Evolutionary conservation across 257 asterid genomes (phyloP), one percentile per base, ranked within the genome.

Genomic region (Solanum pinnatisectum): DNA sequence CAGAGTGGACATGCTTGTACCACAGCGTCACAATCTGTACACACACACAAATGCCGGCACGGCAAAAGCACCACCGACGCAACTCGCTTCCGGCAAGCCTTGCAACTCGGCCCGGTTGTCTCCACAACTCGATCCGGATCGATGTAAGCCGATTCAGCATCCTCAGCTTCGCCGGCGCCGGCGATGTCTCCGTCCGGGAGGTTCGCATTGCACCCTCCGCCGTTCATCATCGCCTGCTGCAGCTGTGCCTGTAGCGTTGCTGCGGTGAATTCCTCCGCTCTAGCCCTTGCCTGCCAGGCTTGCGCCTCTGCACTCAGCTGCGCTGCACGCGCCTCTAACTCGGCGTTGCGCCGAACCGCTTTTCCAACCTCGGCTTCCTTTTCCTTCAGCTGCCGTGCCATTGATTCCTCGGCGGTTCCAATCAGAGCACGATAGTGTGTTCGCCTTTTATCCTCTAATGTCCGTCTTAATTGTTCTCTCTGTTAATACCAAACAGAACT

Each of bases 61-160:
- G 94, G 94, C 89, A 92, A 59, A 84, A 92, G 56, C 86, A 92
- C 92, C 87, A 89, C 87, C 25, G 94, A 76, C 4, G 94, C 94
- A 16, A 44, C 92, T 63, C 93, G 74, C 49, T 86, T 77, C 87
- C 89, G 84, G 56, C 94, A 92, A 32, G 87, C 89, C 89, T 88
- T 89, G 76, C 94, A 92, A 85, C 89, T 40, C 90, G 92, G 90
- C 1, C 91, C 92, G 5, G 85, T 42, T 84, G 85, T 72, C 32
- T 60, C 93, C 11, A 87, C 89, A 6, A 92, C 93, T 79, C 93
- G 87, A 85, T 92, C 94, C 71, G 93, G 93, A 72, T 92, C 94
- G 84, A 92, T 68, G 88, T 88, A 92, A 42, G 88, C 93, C 4
- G 94, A 92, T 83, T 90, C 94, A 6, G 93, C 94, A 25, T 92